Evolutionary conservation across 2,329 filamentous ascomycete species (phyloP).

Genomic region (Fusarium nanum): DNA sequence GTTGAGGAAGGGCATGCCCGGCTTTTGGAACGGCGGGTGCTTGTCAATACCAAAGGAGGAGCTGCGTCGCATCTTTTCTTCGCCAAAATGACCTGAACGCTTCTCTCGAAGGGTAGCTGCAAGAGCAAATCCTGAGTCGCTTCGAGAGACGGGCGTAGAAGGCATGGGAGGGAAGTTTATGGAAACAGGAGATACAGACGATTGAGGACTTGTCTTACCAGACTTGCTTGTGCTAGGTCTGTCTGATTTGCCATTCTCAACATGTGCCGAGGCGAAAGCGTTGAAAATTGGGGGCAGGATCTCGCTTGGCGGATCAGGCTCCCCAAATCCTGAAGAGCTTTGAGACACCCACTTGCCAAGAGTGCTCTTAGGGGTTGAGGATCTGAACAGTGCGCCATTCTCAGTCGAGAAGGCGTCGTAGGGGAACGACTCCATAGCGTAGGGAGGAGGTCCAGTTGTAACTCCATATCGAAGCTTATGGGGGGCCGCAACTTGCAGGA

Average conservation of each 20-base stretch:
- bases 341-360: constrained; percentile 89
- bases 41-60: constrained; percentile 90
- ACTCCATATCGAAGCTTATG: constrained; percentile 91
- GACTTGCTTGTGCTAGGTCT: constrained; percentile 81
- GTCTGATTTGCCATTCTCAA: constrained; percentile 74
- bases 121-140: constrained; percentile 90
- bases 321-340: constrained; percentile 88
- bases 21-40: constrained; percentile 73
- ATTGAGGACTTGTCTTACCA: constrained; percentile 69
- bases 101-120: constrained; percentile 91
- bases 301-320: constrained; percentile 65
- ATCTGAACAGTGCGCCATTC: constrained; percentile 81
- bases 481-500: constrained; percentile 90
- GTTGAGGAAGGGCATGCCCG: constrained; percentile 79
- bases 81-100: constrained; percentile 89
- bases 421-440: constrained; percentile 92
- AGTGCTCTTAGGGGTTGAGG: constrained; percentile 75
- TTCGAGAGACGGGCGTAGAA: constrained; percentile 83
- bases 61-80: constrained; percentile 83
- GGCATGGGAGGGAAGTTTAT: constrained; percentile 81
- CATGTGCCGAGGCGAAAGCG: constrained; percentile 82
- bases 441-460: constrained; percentile 86
- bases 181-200: constrained; percentile 80
- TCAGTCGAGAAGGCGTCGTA: constrained; percentile 91
- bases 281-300: constrained; percentile 83